Evolutionary conservation across 2,329 filamentous ascomycete species (phyloP), one percentile per base, ranked within the genome.

Genomic region (Ophiosphaerella narmari): DNA sequence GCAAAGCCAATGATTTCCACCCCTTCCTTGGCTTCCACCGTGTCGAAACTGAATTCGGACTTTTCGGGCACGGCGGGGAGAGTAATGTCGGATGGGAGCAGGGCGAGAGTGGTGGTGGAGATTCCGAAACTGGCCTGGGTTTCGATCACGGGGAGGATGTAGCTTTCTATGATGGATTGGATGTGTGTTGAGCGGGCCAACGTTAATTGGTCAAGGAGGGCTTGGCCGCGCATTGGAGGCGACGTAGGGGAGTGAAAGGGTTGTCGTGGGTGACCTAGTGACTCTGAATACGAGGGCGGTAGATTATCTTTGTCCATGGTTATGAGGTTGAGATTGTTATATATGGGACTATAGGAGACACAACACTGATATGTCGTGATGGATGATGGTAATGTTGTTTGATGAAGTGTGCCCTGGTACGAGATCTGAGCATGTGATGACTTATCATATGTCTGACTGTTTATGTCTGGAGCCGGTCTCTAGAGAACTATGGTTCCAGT

Each of bases 31-130:
- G 38, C 50, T 39, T 37, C 48, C 9, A 39, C 43, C 21, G 43
- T 59, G 32, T 64, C 63, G 51, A 70, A 71, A 32, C 60, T 66
- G 56, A 65, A 70, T 18, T 70, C 67, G 6, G 66, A 67, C 13
- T 67, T 69, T 40, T 65, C 62, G 34, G 46, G 40, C 3, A 53
- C 47, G 4, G 55, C 29, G 0, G 66, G 61, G 2, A 68, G 47
- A 4, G 66, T 62, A 8, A 74, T 68, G 50, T 77, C 74, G 3
- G 76, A 77, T 8, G 77, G 77, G 0, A 80, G 61, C 12, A 80
- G 65, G 29, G 78, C 68, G 49, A 79, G 72, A 11, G 70, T 75
- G 12, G 75, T 76, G 51, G 73, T 73, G 13, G 74, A 72, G 34
- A 78, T 72, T 24, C 76, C 77, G 29, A 72, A 71, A 9, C 68